These are phyloP conservation scores for Fusarium proliferatum DNA, from an alignment of 2,329 filamentous ascomycete species.

Conservation along the genomic window DNA sequence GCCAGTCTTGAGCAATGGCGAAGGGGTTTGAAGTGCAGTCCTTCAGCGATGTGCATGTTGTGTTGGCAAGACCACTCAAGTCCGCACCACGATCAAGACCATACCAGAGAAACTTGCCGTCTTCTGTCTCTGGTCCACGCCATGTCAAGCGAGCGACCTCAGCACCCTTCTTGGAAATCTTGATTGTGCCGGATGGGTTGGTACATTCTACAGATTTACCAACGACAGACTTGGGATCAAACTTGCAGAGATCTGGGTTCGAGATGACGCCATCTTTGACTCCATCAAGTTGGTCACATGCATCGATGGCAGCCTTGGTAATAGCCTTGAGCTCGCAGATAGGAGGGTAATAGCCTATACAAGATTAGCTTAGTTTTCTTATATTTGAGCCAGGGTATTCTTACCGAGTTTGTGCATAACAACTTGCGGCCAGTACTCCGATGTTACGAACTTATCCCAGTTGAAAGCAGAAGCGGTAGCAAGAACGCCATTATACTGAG, in stretches of 20 bases:
- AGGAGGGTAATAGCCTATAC: constrained; percentile 44
- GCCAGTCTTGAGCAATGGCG: constrained; percentile 6
- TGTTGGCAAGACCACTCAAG: constrained; percentile 11
- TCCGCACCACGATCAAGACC: constrained; percentile 6
- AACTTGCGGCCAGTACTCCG: constrained; percentile 35
- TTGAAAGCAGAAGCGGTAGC: constrained; percentile 58
- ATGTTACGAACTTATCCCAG: constrained; percentile 47
- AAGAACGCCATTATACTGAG: constrained; percentile 65
- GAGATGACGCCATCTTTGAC: constrained; percentile 40
- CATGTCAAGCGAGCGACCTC: constrained; percentile 8
- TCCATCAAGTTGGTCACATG: constrained; percentile 43
- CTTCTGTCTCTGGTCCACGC: constrained; percentile 9
- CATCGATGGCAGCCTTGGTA: constrained; percentile 49
- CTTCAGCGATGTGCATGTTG: background rate
- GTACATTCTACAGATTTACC: constrained; percentile 25
- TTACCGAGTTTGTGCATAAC: constrained; percentile 38
- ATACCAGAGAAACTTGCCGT: constrained; percentile 29
- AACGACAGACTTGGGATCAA: constrained; percentile 37
- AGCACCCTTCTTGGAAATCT: constrained; percentile 12
- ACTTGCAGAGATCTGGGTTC: constrained; percentile 25
- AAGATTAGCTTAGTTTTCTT: background rate
- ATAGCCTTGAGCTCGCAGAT: constrained; percentile 50
- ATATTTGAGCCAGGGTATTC: too few species aligned
- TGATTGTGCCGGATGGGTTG: background rate
- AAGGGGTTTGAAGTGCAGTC: constrained; percentile 18